phyloP scores from a whole-genome alignment of 306 rosid species.

The Medicago lupulina region DNA sequence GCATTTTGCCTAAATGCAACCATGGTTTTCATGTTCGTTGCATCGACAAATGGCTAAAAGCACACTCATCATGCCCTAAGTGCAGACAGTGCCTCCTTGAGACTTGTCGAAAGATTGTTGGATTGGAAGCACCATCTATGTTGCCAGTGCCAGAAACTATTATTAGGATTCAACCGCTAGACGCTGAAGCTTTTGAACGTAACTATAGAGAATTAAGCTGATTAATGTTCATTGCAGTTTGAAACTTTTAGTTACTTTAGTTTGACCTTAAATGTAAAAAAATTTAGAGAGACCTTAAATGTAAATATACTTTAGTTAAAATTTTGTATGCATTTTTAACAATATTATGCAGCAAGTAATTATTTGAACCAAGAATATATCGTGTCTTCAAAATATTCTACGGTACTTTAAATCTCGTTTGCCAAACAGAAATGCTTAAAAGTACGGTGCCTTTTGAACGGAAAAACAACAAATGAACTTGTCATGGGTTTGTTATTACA shows the following conservation, averaged over 20 bases:
- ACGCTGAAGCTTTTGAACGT: conserved; percentile 61
- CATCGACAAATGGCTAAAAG: conserved; percentile 85
- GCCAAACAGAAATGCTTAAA: too few relatives aligned
- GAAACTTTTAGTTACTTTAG: conserved; percentile 3
- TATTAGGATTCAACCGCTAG: conserved; percentile 58
- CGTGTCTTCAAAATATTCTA: not conserved
- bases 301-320: conserved; percentile 28
- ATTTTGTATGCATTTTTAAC: conserved; percentile 31
- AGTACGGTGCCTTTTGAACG: too few relatives aligned
- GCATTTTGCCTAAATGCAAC: conserved; percentile 84
- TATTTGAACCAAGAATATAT: conserved; percentile 1
- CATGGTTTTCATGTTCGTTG: conserved; percentile 86
- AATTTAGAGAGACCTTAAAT: conserved; percentile 10
- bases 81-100: conserved; percentile 80
- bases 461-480: too few relatives aligned
- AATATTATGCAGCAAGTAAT: conserved; percentile 6
- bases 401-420: not conserved
- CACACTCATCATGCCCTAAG: conserved; percentile 91
- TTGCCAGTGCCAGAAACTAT: conserved; percentile 49
- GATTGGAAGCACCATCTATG: conserved; percentile 42
- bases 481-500: too few relatives aligned
- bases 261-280: conserved; percentile 20
- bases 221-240: conserved; percentile 11
- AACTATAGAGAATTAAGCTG: conserved; percentile 54
- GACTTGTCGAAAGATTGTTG: conserved; percentile 75